These are phyloP conservation scores for Ploettnerulaceae sp. DNA, from an alignment of 2,329 filamentous ascomycete genomes.

Conservation along the genomic window DNA sequence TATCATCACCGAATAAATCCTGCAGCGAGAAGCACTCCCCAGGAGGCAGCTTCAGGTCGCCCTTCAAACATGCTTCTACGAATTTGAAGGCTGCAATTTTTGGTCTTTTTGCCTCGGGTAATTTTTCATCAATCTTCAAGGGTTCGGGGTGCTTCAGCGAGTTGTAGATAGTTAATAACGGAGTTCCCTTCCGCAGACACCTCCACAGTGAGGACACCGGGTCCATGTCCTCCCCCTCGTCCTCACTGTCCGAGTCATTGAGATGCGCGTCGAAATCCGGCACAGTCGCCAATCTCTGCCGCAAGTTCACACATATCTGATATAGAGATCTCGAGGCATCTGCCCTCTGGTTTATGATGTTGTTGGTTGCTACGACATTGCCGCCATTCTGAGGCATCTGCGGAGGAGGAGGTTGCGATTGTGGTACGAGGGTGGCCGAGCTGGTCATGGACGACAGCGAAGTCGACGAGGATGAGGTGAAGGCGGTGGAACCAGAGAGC, in stretches of 20 bases:
- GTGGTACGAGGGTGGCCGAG: conserved; percentile 32
- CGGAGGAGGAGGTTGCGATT: conserved; percentile 36
- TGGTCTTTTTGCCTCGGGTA: conserved; percentile 67
- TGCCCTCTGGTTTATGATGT: conserved; percentile 96
- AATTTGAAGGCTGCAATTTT: conserved; percentile 93
- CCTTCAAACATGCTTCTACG: conserved; percentile 76
- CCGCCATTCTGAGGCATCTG: conserved; percentile 42
- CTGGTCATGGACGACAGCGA: conserved; percentile 33
- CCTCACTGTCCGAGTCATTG: conserved; percentile 65
- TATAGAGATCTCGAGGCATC: conserved; percentile 89
- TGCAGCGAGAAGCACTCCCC: conserved; percentile 87
- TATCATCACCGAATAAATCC: conserved; percentile 89
- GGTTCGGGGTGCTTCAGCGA: conserved; percentile 65
- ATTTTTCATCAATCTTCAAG: conserved; percentile 61
- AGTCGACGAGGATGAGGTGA: conserved; percentile 36
- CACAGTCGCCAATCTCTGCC: conserved; percentile 75
- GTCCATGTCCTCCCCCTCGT: conserved; percentile 61
- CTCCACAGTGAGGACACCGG: conserved; percentile 91
- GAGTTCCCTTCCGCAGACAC: conserved; percentile 76
- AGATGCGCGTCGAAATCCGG: conserved; percentile 76
- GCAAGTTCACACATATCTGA: conserved; percentile 86
- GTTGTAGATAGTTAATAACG: conserved; percentile 87
- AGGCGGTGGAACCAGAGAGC: conserved; percentile 56
- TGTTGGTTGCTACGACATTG: conserved; percentile 71
- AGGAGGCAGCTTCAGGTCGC: conserved; percentile 69